phyloP scores from a whole-genome alignment of 164 flowering plant genomes.

The Magnolia kwangsiensis region DNA sequence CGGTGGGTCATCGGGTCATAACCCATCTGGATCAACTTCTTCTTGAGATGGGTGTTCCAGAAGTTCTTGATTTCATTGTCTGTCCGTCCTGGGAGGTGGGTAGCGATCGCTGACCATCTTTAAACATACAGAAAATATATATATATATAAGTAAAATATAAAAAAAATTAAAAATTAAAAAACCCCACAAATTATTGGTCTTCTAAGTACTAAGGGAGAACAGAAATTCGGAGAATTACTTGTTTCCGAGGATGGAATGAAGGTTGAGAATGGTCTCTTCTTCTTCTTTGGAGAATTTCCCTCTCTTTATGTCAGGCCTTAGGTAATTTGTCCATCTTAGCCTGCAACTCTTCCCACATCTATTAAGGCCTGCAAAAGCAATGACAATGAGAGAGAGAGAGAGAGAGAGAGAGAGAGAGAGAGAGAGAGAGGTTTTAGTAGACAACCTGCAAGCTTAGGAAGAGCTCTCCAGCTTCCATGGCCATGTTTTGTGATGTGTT shows the following conservation, averaged over 20 bases:
- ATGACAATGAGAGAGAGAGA: background rate
- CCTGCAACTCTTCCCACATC: constrained; percentile 74
- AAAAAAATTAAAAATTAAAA: constrained; percentile 25
- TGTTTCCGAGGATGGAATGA: constrained; percentile 68
- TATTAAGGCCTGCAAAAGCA: constrained; percentile 43
- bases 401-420: background rate
- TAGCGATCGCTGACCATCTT: constrained; percentile 83
- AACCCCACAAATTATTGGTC: background rate
- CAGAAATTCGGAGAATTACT: constrained; percentile 26
- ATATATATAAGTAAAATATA: background rate
- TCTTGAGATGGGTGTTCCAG: constrained; percentile 82
- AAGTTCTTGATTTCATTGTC: constrained; percentile 78
- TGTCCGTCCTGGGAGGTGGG: constrained; percentile 64
- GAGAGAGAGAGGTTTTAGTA: background rate
- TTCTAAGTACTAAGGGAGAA: background rate
- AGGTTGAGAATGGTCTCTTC: constrained; percentile 64
- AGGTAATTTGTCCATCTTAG: constrained; percentile 66
- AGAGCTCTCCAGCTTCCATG: constrained; percentile 16
- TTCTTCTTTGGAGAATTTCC: constrained; percentile 54
- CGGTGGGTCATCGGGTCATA: constrained; percentile 73
- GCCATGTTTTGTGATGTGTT: constrained; percentile 8
- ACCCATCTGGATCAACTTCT: constrained; percentile 73
- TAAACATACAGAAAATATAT: background rate
- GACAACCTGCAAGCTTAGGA: constrained; percentile 14
- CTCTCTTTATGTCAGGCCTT: constrained; percentile 71